A percentile compares a stretch with the other conserved stretches of the same genome.
phyloP scores from a whole-genome alignment of 208 protist species.

The Angomonas desouzai region DNA sequence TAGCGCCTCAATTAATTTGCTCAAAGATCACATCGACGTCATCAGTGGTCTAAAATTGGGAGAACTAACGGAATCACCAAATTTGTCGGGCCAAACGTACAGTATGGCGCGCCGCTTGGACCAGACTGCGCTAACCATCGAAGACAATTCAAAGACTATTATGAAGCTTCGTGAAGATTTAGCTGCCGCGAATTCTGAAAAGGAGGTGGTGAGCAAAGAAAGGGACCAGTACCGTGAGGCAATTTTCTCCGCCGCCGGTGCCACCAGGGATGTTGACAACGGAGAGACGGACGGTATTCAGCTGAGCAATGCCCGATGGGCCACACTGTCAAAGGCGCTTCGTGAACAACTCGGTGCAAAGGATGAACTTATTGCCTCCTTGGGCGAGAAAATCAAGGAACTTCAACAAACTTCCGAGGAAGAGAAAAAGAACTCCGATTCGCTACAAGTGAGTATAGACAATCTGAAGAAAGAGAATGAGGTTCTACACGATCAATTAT shows the following conservation, averaged over 20 bases:
- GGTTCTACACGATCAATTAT: constrained; percentile 18
- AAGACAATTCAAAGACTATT: constrained; percentile 38
- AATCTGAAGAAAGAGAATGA: constrained; percentile 30
- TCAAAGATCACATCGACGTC: constrained; percentile 68
- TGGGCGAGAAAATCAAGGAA: constrained; percentile 39
- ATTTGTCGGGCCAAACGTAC: neutral
- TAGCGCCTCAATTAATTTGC: constrained; percentile 35
- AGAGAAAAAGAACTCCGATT: constrained; percentile 10
- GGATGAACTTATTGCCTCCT: constrained; percentile 62
- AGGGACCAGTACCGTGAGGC: constrained; percentile 76
- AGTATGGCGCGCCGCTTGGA: constrained; percentile 51
- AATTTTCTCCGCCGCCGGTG: constrained; percentile 51
- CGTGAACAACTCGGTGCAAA: constrained; percentile 71
- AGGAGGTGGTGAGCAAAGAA: constrained; percentile 58
- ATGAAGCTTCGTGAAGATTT: constrained; percentile 55
- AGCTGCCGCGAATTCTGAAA: constrained; percentile 40
- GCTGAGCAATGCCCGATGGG: constrained; percentile 31
- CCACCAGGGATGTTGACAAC: constrained; percentile 15
- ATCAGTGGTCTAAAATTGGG: constrained; percentile 19
- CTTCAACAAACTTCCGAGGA: constrained; percentile 17
- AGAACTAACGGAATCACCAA: neutral
- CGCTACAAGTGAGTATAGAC: constrained; percentile 46
- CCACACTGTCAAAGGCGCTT: constrained; percentile 47
- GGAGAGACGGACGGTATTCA: constrained; percentile 10
- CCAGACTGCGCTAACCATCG: constrained; percentile 62